Conservation (phyloP, 75 land plant species). For the Cryptomeria japonica region DNA sequence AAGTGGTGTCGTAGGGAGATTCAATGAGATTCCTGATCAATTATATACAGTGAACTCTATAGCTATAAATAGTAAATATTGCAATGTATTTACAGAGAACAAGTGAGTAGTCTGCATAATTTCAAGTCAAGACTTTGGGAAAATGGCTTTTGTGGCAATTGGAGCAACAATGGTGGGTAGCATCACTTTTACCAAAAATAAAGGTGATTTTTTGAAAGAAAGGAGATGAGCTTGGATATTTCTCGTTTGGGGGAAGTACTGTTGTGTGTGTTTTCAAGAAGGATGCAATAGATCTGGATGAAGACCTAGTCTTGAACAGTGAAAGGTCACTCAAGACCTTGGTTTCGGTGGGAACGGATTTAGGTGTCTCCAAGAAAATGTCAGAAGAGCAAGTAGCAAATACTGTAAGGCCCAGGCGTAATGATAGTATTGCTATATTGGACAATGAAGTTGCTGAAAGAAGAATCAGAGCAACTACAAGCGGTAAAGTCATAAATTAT, state of each 20-base stretch:
- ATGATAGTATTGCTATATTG: conserved; percentile 32
- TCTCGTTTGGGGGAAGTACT: conserved; percentile 96
- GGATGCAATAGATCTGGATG: conserved; percentile 79
- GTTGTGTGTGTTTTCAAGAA: conserved; percentile 83
- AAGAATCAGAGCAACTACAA: conserved; percentile 20
- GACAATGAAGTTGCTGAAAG: conserved; percentile 22
- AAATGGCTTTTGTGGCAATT: too few species aligned
- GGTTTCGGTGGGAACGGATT: conserved; percentile 71
- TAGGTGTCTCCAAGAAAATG: conserved; percentile 56
- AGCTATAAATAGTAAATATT: too few species aligned
- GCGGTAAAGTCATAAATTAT: conserved; percentile 22
- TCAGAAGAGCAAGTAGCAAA: conserved; percentile 15
- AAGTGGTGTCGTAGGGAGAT: too few species aligned
- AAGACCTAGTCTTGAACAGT: conserved; percentile 81
- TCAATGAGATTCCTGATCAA: too few species aligned
- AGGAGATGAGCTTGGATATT: conserved; percentile 97
- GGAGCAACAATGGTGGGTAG: conserved; percentile 72
- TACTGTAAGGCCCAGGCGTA: conserved; percentile 20
- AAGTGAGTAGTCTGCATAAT: too few species aligned
- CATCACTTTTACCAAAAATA: conserved; percentile 64
- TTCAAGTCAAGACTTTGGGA: too few species aligned
- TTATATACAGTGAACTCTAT: too few species aligned
- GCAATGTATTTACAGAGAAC: too few species aligned
- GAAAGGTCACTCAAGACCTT: conserved; percentile 77
- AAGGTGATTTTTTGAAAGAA: conserved; percentile 74